These are phyloP conservation scores for Starmera pachycereana DNA, from an alignment of 805 yeast genomes.

Conservation along the genomic window DNA sequence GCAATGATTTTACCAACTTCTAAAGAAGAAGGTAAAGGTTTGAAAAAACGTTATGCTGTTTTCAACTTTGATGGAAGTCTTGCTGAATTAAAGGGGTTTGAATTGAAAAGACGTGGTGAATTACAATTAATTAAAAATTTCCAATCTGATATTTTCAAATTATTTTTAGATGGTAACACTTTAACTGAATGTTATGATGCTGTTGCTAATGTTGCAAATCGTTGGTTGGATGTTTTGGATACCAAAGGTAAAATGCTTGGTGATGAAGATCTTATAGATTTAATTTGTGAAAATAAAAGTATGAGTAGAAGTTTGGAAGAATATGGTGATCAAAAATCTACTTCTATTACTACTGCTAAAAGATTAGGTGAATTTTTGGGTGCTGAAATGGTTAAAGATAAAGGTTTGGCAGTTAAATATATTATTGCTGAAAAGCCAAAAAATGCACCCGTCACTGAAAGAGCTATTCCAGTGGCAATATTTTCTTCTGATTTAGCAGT, in stretches of 20 bases:
- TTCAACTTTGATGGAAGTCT: slow-evolving; percentile 89
- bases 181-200: slow-evolving; percentile 75
- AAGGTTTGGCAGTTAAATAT: slow-evolving; percentile 91
- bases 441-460: slow-evolving; percentile 85
- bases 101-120: slow-evolving; percentile 94
- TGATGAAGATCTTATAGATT: slow-evolving; percentile 87
- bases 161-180: slow-evolving; percentile 77
- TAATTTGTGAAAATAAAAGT: slow-evolving; percentile 91
- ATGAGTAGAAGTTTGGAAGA: slow-evolving; percentile 90
- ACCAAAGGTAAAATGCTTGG: slow-evolving; percentile 79
- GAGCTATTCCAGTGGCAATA: slow-evolving; percentile 95
- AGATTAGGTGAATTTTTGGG: slow-evolving; percentile 93
- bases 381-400: slow-evolving; percentile 91
- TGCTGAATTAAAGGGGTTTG: slow-evolving; percentile 96
- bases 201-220: slow-evolving; percentile 87
- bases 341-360: slow-evolving; percentile 91
- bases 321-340: slow-evolving; percentile 83
- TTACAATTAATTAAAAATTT: slow-evolving; percentile 86
- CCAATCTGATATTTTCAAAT: slow-evolving; percentile 88
- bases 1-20: slow-evolving; percentile 98
- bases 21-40: slow-evolving; percentile 93
- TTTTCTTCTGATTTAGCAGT: slow-evolving; percentile 73
- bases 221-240: slow-evolving; percentile 92
- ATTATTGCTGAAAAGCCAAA: slow-evolving; percentile 77
- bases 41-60: slow-evolving; percentile 94